Conservation (phyloP, 176 grass and related monocot species). For the Oryza officinalis region DNA sequence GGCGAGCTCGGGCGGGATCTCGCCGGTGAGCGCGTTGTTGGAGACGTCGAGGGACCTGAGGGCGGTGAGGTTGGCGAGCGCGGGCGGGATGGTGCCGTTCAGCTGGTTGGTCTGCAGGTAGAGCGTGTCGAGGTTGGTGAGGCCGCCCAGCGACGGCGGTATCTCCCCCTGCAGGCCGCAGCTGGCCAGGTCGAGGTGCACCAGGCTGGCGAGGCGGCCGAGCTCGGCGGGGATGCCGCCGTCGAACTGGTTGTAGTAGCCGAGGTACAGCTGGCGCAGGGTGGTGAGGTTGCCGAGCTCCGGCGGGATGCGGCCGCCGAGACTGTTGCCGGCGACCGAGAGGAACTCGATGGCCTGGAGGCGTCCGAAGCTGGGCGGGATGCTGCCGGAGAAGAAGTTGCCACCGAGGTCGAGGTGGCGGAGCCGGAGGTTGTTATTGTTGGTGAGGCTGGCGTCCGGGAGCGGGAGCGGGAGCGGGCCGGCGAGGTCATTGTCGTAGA, state of each 20-base stretch:
- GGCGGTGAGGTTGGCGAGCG: conserved; percentile 62
- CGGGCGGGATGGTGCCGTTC: conserved; percentile 45
- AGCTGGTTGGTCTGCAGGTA: conserved; percentile 83
- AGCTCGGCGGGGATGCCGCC: conserved; percentile 55
- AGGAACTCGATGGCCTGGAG: conserved; percentile 54
- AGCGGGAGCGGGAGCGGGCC: conserved; percentile 61
- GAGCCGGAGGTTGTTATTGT: background rate
- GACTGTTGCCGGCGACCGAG: conserved; percentile 68
- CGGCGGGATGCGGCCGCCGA: conserved; percentile 44
- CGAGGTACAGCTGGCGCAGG: conserved; percentile 59
- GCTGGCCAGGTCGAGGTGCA: conserved; percentile 77
- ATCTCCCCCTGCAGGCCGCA: conserved; percentile 61
- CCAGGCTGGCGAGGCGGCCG: conserved; percentile 40
- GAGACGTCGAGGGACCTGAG: conserved; percentile 69
- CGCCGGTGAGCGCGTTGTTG: conserved; percentile 76
- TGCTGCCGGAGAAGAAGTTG: conserved; percentile 72
- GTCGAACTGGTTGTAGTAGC: conserved; percentile 77
- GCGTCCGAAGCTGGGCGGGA: conserved; percentile 48
- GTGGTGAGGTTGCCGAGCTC: conserved; percentile 53
- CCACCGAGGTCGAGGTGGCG: conserved; percentile 69
- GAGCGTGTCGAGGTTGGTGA: conserved; percentile 62
- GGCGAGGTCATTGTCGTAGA: conserved; percentile 75
- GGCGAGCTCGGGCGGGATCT: conserved; percentile 59
- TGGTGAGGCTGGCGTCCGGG: background rate
- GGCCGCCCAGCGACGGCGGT: conserved; percentile 44